Evolutionary conservation across 805 yeast species (phyloP), one percentile per base, ranked within the genome.

Genomic region (Wickerhamiella alocasiicola): DNA sequence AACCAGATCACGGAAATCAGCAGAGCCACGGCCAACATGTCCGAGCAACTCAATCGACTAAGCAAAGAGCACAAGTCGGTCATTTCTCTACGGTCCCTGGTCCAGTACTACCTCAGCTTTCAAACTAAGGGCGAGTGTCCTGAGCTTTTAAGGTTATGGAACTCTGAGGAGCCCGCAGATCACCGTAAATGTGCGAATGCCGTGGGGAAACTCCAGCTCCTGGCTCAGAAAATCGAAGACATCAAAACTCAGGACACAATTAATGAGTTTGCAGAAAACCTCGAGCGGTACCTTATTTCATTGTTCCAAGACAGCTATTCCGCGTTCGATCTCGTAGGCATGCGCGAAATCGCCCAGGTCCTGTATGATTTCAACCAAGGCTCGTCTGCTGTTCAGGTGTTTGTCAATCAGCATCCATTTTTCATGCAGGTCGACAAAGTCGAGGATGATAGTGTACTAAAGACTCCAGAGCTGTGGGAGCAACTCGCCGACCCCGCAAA

Each of bases 301-400:
- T 71, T 72, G 42, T 88, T 88, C 50, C 80, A 78, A 50, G 65
- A 70, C 18, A 83, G 84, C n/a, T 81, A 81, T 49, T 72, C 74
- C 43, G 72, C 71, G 19, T 76, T 75, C 45, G 78, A 83, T 49
- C 71, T 74, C 49, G 64, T 66, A n/a, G 72, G 72, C 41, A 76
- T 91, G 79, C 76, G 72, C 51, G 84, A 78, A 43, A 71, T 60
- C 19, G 83, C 95, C 0, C 74, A 73, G 38, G 72, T 85, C 13
- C 65, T 87, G 37, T 71, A 76, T 40, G 81, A 76, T 46, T 88
- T 77, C 63, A 87, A 88, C 54, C 88, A 84, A 15, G 95, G 95
- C 9, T 68, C 72, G 9, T 76, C 79, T 44, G 88, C 87, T 6
- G 79, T 83, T 6, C 83, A 78, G 54, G 75, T 78, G 36, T 88